These are phyloP conservation scores for Filobasidium uniguttulatum DNA, from an alignment of 1,284 basidiomycete species.

Conservation along the genomic window DNA sequence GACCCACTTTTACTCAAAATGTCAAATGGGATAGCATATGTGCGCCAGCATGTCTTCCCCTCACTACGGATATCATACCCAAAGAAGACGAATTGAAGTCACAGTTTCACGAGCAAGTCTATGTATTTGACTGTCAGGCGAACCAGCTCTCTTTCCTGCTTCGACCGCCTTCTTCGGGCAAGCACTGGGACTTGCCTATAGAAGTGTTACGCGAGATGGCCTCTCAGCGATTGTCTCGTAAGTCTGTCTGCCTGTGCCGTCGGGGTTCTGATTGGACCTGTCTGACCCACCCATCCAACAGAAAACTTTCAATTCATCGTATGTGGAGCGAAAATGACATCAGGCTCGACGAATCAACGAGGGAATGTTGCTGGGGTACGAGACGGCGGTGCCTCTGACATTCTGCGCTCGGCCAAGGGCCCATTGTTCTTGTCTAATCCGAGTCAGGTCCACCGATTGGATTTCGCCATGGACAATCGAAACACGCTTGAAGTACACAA, in stretches of 20 bases:
- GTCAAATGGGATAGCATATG: slow-evolving; percentile 86
- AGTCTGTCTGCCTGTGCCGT: slow-evolving; percentile 12
- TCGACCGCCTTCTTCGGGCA: slow-evolving; percentile 19
- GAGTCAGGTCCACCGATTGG: slow-evolving; percentile 86
- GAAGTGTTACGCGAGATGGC: slow-evolving; percentile 89
- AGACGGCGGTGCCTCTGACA: slow-evolving; percentile 55
- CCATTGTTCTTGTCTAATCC: slow-evolving; percentile 86
- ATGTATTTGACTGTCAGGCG: slow-evolving; percentile 36
- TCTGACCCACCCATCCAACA: too few relatives aligned
- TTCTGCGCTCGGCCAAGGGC: slow-evolving; percentile 49
- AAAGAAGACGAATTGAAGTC: slow-evolving; percentile 58
- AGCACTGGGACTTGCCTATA: slow-evolving; percentile 48
- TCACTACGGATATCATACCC: slow-evolving; percentile 85
- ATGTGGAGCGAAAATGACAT: slow-evolving; percentile 44
- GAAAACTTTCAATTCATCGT: slow-evolving; percentile 94
- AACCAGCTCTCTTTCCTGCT: slow-evolving; percentile 51
- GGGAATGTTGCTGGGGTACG: slow-evolving; percentile 9
- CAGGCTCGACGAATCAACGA: slow-evolving; percentile 31
- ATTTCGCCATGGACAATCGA: slow-evolving; percentile 60
- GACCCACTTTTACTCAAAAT: slow-evolving; percentile 61
- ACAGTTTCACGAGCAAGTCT: slow-evolving; percentile 58
- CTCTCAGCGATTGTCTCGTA: slow-evolving; percentile 58
- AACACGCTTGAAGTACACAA: slow-evolving; percentile 65
- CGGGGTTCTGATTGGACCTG: slow-evolving; percentile 5
- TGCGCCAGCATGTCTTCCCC: slow-evolving; percentile 71